Evolutionary conservation across 169 alveolate species (phyloP), one percentile per base, ranked within the genome.

Genomic region (Plasmodium relictum): DNA sequence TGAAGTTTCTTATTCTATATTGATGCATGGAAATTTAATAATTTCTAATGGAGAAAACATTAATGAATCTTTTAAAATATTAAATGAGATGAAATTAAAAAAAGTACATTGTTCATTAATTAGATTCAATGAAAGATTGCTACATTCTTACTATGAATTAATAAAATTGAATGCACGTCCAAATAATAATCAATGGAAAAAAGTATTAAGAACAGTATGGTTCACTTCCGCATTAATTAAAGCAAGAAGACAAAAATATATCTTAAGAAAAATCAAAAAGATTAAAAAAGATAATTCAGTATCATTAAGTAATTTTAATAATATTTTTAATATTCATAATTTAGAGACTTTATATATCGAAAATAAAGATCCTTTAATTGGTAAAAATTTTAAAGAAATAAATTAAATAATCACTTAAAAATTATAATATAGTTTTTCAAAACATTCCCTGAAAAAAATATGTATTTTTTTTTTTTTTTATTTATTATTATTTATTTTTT

Each of bases 161-260:
- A 41, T 65, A 26, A 78, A 78, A 56, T 78, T 78, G 24, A 78
- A 78, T 66, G 76, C 70, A 41, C 12, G 37, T 10, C 89, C 89
- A 2, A 44, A 58, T 6, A 8, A 6, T 14, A 78, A 63, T 18
- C 89, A 78, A 20, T 78, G 89, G 89, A n/a, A 65, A 1, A 78
- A 78, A 52, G 52, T 78, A 31, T 66, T 78, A 22, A 63, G 89
- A 31, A 65, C 80, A 1, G 89, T 78, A 18, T 78, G 89, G 89
- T 78, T 78, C 58, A 68, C 78, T 44, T 45, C 89, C 31, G 89
- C 89, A 6, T 52, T 78, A 59, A 39, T 78, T 44, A 78, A 78
- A 56, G 89, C 89, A 6, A 78, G 89, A 37, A 56, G 89, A 20
- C 89, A 78, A 37, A 78, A 52, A 44, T 78, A 48, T 69, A 66